A percentile compares a stretch with the other conserved stretches of the same genome.
Evolutionary conservation across 2,329 filamentous ascomycete genomes (phyloP).

Genomic region (Penicillium sp.): DNA sequence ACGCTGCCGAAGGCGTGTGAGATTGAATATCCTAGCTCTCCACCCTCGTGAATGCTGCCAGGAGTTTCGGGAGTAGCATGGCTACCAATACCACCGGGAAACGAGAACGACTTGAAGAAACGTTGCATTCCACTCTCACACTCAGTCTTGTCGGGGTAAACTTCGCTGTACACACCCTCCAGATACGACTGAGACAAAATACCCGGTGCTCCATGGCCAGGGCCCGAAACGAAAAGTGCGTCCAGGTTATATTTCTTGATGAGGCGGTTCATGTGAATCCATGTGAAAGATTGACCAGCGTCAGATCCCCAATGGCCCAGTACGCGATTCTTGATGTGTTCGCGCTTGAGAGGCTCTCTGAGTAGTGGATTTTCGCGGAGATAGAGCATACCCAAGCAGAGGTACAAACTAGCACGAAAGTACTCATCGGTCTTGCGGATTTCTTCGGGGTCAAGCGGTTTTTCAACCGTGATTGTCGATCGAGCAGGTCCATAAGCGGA

Average conservation of each 20-base stretch:
- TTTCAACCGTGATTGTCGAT: constrained; percentile 56
- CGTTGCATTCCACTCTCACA: constrained; percentile 65
- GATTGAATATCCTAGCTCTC: constrained; percentile 76
- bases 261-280: constrained; percentile 76
- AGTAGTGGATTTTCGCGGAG: constrained; percentile 70
- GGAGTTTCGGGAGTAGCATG: constrained; percentile 77
- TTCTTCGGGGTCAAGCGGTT: constrained; percentile 63
- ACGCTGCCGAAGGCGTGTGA: constrained; percentile 75
- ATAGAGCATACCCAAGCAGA: constrained; percentile 77
- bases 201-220: constrained; percentile 73
- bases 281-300: constrained; percentile 76
- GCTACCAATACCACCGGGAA: constrained; percentile 72
- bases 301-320: constrained; percentile 77
- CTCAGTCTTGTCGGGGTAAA: constrained; percentile 70
- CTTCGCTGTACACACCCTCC: constrained; percentile 72
- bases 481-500: constrained; percentile 63
- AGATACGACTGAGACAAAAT: constrained; percentile 73
- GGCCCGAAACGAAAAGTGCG: constrained; percentile 69
- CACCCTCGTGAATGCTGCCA: constrained; percentile 72
- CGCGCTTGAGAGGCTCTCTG: constrained; percentile 61
- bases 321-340: constrained; percentile 70
- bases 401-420: constrained; percentile 70
- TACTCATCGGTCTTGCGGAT: constrained; percentile 66
- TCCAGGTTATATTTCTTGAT: constrained; percentile 77
- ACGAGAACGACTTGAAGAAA: constrained; percentile 82